Percentiles rank a stretch among this genome's conserved stretches.
phyloP scores from a whole-genome alignment of 1,139 yeast species.

The Scheffersomyces cryptocercus region DNA sequence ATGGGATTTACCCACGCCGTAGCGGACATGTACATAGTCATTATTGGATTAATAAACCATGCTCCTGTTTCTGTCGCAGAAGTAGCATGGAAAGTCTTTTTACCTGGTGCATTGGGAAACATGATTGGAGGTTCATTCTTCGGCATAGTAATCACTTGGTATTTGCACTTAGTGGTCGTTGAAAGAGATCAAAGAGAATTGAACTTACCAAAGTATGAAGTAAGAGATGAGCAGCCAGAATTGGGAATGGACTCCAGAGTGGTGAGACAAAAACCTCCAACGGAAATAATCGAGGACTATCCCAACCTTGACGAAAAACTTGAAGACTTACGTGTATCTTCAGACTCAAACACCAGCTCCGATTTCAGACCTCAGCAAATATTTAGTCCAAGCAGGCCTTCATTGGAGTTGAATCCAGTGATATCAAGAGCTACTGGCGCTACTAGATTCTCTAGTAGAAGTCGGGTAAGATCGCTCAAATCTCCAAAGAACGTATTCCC shows the following conservation, averaged over 20 bases:
- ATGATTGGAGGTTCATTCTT: slow-evolving; percentile 70
- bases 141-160: slow-evolving; percentile 64
- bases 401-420: slow-evolving; percentile 4
- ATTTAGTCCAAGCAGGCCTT: not conserved
- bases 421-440: slow-evolving; percentile 9
- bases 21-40: slow-evolving; percentile 73
- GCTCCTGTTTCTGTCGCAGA: slow-evolving; percentile 61
- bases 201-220: slow-evolving; percentile 65
- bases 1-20: slow-evolving; percentile 79
- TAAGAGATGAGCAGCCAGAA: slow-evolving; percentile 79
- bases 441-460: slow-evolving; percentile 8
- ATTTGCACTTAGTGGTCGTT: slow-evolving; percentile 66
- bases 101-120: slow-evolving; percentile 72
- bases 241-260: slow-evolving; percentile 75
- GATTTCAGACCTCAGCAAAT: not conserved
- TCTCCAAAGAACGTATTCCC: slow-evolving; percentile 82
- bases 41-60: slow-evolving; percentile 66
- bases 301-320: slow-evolving; percentile 5
- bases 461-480: slow-evolving; percentile 21
- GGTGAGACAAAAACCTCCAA: slow-evolving; percentile 41
- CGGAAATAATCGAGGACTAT: slow-evolving; percentile 3
- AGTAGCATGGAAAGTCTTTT: slow-evolving; percentile 69
- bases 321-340: not conserved
- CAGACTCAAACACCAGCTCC: not conserved
- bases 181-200: slow-evolving; percentile 63